Evolutionary conservation across 2,329 filamentous ascomycete genomes (phyloP).

Genomic region (Chalara sp.): DNA sequence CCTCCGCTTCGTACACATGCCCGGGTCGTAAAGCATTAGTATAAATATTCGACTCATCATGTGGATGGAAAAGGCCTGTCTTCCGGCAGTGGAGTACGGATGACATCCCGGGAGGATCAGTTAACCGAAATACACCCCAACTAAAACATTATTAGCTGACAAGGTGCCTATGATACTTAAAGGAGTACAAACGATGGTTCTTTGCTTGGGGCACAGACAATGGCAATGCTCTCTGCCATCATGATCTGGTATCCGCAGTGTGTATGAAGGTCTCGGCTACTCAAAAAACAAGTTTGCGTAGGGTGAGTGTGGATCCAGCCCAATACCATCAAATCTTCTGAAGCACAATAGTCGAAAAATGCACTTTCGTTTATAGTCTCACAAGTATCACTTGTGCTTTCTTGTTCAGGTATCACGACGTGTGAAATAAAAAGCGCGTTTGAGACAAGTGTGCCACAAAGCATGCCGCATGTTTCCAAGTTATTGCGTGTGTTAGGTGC

Average conservation of each 20-base stretch:
- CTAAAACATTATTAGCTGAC: slow-evolving; percentile 33
- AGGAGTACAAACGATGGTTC: slow-evolving; percentile 57
- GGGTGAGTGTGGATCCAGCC: slow-evolving; percentile 96
- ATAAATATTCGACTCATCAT: slow-evolving; percentile 34
- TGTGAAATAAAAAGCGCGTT: slow-evolving; percentile 89
- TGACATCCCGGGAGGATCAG: slow-evolving; percentile 83
- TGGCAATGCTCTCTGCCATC: slow-evolving; percentile 92
- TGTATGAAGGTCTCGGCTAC: slow-evolving; percentile 86
- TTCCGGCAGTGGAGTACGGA: slow-evolving; percentile 76
- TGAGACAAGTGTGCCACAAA: slow-evolving; percentile 84
- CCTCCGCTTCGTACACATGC: slow-evolving; percentile 51
- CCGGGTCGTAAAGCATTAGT: slow-evolving; percentile 41
- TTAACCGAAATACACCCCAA: slow-evolving; percentile 88
- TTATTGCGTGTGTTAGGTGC: slow-evolving; percentile 70
- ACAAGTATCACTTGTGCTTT: slow-evolving; percentile 85
- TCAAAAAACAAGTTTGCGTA: slow-evolving; percentile 96
- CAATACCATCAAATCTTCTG: slow-evolving; percentile 24
- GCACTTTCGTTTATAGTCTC: slow-evolving; percentile 83
- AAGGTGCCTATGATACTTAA: background rate
- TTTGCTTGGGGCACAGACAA: slow-evolving; percentile 86
- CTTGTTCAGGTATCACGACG: slow-evolving; percentile 86
- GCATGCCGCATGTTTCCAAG: slow-evolving; percentile 90
- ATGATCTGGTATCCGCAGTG: slow-evolving; percentile 93
- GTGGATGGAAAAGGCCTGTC: slow-evolving; percentile 77
- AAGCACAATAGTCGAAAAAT: slow-evolving; percentile 74